A percentile compares a stretch with the other conserved stretches of the same genome.
phyloP scores from a whole-genome alignment of 1,139 yeast species.

The Lodderomyces jiufengensis region DNA sequence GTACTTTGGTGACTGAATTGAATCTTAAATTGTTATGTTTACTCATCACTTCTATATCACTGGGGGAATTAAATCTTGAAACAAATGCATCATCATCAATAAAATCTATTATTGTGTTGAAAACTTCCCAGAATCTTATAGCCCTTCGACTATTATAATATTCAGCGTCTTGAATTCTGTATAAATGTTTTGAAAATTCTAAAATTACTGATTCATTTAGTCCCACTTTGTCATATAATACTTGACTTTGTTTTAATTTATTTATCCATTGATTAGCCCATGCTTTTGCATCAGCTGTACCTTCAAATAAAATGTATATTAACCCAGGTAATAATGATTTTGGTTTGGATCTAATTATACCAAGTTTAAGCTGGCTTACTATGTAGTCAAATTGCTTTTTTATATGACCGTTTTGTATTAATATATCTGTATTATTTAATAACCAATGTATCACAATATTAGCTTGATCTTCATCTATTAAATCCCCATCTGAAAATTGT shows the following conservation, averaged over 20 bases:
- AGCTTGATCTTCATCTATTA: conserved; percentile 1
- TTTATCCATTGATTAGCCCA: conserved; percentile 25
- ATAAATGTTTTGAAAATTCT: conserved; percentile 52
- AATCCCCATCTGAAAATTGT: not conserved
- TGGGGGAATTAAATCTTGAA: conserved; percentile 39
- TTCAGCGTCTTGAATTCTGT: conserved; percentile 50
- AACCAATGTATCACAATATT: conserved; percentile 11
- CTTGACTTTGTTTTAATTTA: conserved; percentile 8
- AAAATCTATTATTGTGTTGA: conserved; percentile 37
- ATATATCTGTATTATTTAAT: conserved; percentile 34
- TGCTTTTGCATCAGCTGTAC: conserved; percentile 36
- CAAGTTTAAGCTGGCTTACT: conserved; percentile 12
- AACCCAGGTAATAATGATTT: conserved; percentile 41
- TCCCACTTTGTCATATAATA: conserved; percentile 8
- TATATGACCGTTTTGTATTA: conserved; percentile 30
- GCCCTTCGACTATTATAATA: conserved; percentile 43
- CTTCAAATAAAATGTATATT: conserved; percentile 52
- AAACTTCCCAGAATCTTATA: conserved; percentile 51
- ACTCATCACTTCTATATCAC: conserved; percentile 41
- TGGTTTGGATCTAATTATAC: conserved; percentile 7
- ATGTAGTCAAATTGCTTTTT: conserved; percentile 23
- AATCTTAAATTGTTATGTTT: conserved; percentile 35
- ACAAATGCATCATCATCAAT: conserved; percentile 39
- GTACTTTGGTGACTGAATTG: conserved; percentile 44
- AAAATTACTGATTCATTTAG: conserved; percentile 41